Evolutionary conservation across 1,284 basidiomycete species (phyloP), one percentile per base, ranked within the genome.

Genomic region (Sporisorium exsertum): DNA sequence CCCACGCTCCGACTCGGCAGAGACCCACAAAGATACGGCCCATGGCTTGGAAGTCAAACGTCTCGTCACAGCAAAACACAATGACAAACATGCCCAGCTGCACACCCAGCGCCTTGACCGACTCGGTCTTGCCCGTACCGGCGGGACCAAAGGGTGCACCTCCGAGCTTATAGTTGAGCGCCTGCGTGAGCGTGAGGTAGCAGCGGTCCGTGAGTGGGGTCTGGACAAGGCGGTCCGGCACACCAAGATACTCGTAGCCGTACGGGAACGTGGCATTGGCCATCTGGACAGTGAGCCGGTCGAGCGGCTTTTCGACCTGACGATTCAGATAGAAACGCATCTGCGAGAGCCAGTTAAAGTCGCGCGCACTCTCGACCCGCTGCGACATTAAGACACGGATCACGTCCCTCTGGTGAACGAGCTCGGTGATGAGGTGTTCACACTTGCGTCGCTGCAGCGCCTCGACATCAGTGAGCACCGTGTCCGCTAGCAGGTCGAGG

Each of bases 11-110:
- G 42, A 99, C 97, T 88, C 98, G 94, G 87, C 96, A 99, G 20
- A 99, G 90, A 72, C 97, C 97, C 80, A 99, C 92, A 85, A 99
- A 98, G 82, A 99, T 98, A 80, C 97, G 93, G 72, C 96, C 96
- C 97, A 99, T 99, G 2, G 97, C 97, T 85, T 98, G 95, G 89
- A 98, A 98, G 87, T 99, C 97, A 86, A 99, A 99, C 0, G 94
- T 97, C 86, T 99, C 96, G 87, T 99, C 97, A 84, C 97, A 99
- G 86, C 97, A 99, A 88, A 99, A 99, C 33, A 99, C 97, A 53
- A 99, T 89, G 20, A 99, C 97, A 83, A 99, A 98, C 51, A 95
- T 92, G 53, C 97, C 97, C 8, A 99, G 91, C 83, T 97, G 95
- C 1, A 97, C 94, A 62, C 97, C 97, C 27, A 99, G 91, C 1